Conservation (phyloP, 2,329 filamentous ascomycete species). For the Penicillium sp. region DNA sequence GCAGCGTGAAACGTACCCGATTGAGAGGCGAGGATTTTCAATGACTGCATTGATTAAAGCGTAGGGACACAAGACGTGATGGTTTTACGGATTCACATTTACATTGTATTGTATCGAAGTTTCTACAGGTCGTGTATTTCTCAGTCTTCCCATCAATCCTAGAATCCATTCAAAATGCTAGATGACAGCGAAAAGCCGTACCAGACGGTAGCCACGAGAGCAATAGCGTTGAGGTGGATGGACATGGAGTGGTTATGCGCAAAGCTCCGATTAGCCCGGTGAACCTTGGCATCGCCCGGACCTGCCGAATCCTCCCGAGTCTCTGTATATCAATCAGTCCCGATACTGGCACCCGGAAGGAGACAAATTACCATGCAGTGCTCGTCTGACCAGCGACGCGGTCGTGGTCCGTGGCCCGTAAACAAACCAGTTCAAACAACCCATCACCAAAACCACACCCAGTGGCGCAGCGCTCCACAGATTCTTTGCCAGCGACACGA, state of each 20-base stretch:
- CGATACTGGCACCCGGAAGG: background rate
- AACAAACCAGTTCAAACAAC: conserved; percentile 36
- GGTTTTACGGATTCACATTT: background rate
- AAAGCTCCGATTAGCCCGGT: conserved; percentile 33
- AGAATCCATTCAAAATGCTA: conserved; percentile 4
- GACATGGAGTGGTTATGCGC: conserved; percentile 42
- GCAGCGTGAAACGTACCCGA: background rate
- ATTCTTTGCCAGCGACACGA: conserved; percentile 25
- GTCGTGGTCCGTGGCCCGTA: conserved; percentile 39
- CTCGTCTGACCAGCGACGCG: conserved; percentile 32
- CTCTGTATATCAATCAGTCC: conserved; percentile 1
- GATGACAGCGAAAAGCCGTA: conserved; percentile 30
- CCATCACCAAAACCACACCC: conserved; percentile 29
- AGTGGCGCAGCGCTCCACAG: conserved; percentile 29
- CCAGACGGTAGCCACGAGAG: conserved; percentile 31
- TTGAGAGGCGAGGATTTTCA: background rate
- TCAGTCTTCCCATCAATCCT: background rate
- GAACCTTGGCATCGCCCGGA: conserved; percentile 6
- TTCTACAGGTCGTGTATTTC: background rate
- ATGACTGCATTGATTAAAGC: background rate
- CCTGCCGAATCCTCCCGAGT: conserved; percentile 1
- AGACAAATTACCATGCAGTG: conserved; percentile 19
- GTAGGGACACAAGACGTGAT: background rate
- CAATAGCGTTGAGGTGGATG: conserved; percentile 45
- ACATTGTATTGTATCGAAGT: background rate